Conservation (phyloP, 1,284 basidiomycete genomes). For the Trichosporon coremiiforme region DNA sequence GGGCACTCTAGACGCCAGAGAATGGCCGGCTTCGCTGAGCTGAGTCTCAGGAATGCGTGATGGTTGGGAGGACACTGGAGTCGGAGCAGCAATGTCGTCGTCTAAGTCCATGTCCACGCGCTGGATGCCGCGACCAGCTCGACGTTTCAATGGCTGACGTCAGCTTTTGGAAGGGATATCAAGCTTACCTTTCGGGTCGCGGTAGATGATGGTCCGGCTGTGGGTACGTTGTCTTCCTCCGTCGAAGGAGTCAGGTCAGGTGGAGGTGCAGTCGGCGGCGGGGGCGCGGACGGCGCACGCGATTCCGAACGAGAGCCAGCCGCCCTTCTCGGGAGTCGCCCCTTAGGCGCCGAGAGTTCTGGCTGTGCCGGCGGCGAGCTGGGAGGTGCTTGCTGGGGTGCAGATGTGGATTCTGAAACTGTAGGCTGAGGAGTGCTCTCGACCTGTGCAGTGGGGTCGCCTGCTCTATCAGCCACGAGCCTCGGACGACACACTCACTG, state of each 20-base stretch:
- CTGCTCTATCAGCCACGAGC: neutral
- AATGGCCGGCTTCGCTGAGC: slow-evolving; percentile 15
- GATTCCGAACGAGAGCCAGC: neutral
- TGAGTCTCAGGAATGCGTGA: slow-evolving; percentile 27
- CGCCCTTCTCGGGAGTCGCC: neutral
- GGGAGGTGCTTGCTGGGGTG: neutral
- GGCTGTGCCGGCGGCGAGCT: neutral
- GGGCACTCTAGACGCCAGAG: slow-evolving; percentile 20
- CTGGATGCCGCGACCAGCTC: slow-evolving; percentile 32
- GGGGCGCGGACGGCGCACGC: slow-evolving; percentile 2
- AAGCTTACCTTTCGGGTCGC: slow-evolving; percentile 19
- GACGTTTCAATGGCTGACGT: slow-evolving; percentile 36
- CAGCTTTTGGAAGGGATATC: neutral
- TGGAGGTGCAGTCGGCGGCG: neutral
- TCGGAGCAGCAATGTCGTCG: slow-evolving; percentile 22
- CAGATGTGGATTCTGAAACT: neutral
- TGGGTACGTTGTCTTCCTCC: neutral
- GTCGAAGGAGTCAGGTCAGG: neutral
- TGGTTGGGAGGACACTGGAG: neutral
- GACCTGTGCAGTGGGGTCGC: neutral
- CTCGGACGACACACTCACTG: neutral
- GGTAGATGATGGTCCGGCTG: slow-evolving; percentile 9
- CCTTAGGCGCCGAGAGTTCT: neutral
- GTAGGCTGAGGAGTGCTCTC: slow-evolving; percentile 1
- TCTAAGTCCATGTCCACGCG: slow-evolving; percentile 33